Base-by-base conservation (phyloP, 2,329 filamentous ascomycete genomes). In the Botryotinia calthae region DNA sequence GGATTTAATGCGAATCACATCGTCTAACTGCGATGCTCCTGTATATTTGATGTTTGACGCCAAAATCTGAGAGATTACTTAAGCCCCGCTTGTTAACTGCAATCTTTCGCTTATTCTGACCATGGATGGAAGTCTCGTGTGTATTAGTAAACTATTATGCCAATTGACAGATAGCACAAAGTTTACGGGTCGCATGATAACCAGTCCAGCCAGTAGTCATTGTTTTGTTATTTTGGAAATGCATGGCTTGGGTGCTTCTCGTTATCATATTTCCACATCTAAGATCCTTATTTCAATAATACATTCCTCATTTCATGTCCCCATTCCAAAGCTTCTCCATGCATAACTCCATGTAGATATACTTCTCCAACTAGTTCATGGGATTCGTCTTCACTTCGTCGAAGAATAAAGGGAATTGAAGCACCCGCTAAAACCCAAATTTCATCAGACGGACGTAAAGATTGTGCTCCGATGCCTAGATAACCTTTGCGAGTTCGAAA, bases 261-360 rank as follows among this genome's bases (percentile, higher is more conserved):
- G 12, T 25, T 48, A 5, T 48, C 12, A 9, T 48, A 48, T 48
- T 48, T 22, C 9, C 9, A 48, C 25, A 12, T 25, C 22, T 48
- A 4, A 48, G 18, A 10, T 22, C 5, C 9, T 25, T 67, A 67
- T 20, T 67, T 56, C 28, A 67, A 31, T 2, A 31, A 42, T 56
- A 67, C 40, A 44, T n/a, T 31, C 18, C 37, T 67, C 25, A 67
- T 22, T 20, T 56, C 48, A 25, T 18, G 18, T 10, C 34, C 37
- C 34, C 67, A 58, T 46, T 71, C 56, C 12, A 74, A 46, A 10
- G 62, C 72, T 66, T 75, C 74, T 28, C 74, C 74, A 58, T 76
- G 71, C 75, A 75, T 75, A 12, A 72, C 68, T 20, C 75, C 74
- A 66, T 75, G 66, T 2, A 76, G 8, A 59, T 73, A 76, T 34